These are phyloP conservation scores for Cucurbitaria berberidis DNA, from an alignment of 2,329 filamentous ascomycete species.

Conservation along the genomic window DNA sequence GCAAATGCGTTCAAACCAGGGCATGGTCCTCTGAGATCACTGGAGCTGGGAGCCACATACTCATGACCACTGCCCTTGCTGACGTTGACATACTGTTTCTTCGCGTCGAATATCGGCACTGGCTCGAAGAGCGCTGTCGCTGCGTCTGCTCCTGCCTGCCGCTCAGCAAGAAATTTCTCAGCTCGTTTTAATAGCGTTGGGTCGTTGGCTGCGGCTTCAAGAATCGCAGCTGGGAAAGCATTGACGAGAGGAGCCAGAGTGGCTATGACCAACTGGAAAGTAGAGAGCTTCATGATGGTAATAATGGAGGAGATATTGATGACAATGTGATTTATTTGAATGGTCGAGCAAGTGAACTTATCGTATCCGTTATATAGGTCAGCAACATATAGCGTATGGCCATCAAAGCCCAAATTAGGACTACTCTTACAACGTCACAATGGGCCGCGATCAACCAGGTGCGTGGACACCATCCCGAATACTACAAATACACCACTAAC, in stretches of 20 bases:
- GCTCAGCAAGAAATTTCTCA: constrained; percentile 14
- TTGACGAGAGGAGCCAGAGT: constrained; percentile 15
- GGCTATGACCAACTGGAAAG: constrained; percentile 11
- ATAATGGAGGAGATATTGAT: not conserved
- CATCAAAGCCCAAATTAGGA: not conserved
- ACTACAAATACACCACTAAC: not conserved
- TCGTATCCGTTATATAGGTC: not conserved
- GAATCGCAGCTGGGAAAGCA: constrained; percentile 30
- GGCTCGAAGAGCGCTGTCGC: constrained; percentile 31
- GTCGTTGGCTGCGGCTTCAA: constrained; percentile 28
- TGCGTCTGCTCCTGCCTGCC: constrained; percentile 26
- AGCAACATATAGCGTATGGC: not conserved
- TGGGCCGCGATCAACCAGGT: not conserved
- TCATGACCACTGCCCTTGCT: constrained; percentile 28
- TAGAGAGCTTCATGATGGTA: constrained; percentile 22
- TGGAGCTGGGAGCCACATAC: constrained; percentile 29
- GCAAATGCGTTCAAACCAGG: constrained; percentile 35
- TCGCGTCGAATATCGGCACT: constrained; percentile 25
- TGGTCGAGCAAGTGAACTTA: not conserved
- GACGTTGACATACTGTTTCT: constrained; percentile 25
- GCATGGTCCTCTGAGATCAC: constrained; percentile 32
- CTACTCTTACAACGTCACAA: not conserved
- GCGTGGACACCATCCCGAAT: not conserved
- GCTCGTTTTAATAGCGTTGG: constrained; percentile 23
- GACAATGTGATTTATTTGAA: not conserved